Evolutionary conservation across 768 basidiomycete genomes (phyloP).

Genomic region (Peribolospora baueri): DNA sequence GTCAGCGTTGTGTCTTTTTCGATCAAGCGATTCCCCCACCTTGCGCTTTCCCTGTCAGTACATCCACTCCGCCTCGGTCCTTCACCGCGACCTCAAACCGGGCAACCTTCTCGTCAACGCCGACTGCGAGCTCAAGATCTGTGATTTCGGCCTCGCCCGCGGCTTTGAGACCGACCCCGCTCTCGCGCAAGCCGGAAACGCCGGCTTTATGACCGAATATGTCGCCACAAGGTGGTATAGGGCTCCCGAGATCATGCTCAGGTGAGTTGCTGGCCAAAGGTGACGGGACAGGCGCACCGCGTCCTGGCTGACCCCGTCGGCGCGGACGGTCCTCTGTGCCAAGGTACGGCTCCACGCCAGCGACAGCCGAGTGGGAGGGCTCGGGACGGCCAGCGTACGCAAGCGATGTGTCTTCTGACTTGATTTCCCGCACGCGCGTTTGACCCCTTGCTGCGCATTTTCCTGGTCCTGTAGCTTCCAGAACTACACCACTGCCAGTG

Average conservation of each 20-base stretch:
- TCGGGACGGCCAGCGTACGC: too few relatives aligned
- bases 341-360: background rate
- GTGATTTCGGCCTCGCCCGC: constrained; percentile 80
- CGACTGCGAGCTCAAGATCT: constrained; percentile 94
- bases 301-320: too few relatives aligned
- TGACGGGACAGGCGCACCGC: too few relatives aligned
- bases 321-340: background rate
- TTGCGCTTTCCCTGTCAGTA: constrained; percentile 16
- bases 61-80: constrained; percentile 26
- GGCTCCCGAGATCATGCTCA: constrained; percentile 96
- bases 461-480: constrained; percentile 5
- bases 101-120: constrained; percentile 46
- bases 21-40: too few relatives aligned
- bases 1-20: too few relatives aligned
- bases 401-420: too few relatives aligned
- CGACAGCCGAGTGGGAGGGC: too few relatives aligned
- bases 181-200: constrained; percentile 16
- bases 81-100: constrained; percentile 27
- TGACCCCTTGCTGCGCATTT: too few relatives aligned
- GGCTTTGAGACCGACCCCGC: constrained; percentile 13
- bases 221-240: constrained; percentile 97
- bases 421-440: too few relatives aligned
- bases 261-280: constrained; percentile 27
- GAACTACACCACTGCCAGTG: constrained; percentile 22
- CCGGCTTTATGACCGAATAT: constrained; percentile 97